These are phyloP conservation scores for Penicillium maclennaniae DNA, from an alignment of 495 filamentous ascomycete genomes.

Conservation along the genomic window DNA sequence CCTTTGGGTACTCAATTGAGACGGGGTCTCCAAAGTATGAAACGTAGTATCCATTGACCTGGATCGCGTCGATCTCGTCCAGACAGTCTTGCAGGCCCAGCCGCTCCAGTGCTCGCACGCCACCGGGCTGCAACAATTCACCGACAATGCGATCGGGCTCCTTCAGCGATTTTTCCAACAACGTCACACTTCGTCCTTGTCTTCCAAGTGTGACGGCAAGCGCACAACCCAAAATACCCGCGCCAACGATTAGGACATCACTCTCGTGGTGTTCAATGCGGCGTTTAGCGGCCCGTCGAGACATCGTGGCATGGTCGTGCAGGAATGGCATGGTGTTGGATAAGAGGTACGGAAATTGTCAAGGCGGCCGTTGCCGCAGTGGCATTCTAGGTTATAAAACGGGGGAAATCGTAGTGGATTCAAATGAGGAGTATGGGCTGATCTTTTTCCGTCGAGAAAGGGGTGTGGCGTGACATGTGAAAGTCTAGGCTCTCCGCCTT, in stretches of 20 bases:
- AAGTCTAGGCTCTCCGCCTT: constrained; percentile 19
- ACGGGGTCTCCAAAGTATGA: constrained; percentile 77
- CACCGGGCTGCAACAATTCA: constrained; percentile 91
- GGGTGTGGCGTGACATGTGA: constrained; percentile 42
- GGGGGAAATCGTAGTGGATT: not conserved
- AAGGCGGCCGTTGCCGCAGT: constrained; percentile 15
- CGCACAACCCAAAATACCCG: constrained; percentile 84
- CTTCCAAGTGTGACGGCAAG: constrained; percentile 79
- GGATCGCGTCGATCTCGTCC: constrained; percentile 83
- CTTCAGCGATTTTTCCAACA: constrained; percentile 84
- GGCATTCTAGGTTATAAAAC: constrained; percentile 15
- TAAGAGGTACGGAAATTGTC: not conserved
- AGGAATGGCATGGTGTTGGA: constrained; percentile 19
- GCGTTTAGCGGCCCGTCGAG: constrained; percentile 34
- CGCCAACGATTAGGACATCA: constrained; percentile 88
- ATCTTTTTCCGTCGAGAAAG: constrained; percentile 18
- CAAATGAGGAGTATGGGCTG: constrained; percentile 18
- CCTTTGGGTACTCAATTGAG: constrained; percentile 66
- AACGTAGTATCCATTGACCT: constrained; percentile 80
- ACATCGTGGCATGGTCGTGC: constrained; percentile 28
- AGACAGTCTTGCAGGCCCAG: constrained; percentile 79
- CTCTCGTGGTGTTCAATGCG: constrained; percentile 52
- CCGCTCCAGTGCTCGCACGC: constrained; percentile 73
- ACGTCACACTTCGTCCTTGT: constrained; percentile 86
- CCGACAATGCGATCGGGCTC: constrained; percentile 97